These are phyloP conservation scores for Aspergillus wentii DNA, from an alignment of 495 filamentous ascomycete genomes.

Conservation along the genomic window DNA sequence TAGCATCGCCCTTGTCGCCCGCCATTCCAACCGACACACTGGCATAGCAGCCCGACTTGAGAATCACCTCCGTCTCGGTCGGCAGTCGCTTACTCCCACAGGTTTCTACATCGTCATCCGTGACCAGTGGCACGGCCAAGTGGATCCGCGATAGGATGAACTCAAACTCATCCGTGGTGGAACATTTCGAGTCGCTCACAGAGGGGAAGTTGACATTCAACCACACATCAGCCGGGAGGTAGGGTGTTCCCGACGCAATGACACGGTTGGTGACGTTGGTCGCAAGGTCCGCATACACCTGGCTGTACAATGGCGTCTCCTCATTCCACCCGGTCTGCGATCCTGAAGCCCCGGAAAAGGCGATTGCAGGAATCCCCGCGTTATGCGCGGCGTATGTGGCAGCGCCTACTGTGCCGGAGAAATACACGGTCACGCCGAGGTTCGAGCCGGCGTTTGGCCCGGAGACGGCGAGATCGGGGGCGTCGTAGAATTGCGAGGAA, in stretches of 20 bases:
- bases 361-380: constrained; percentile 55
- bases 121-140: constrained; percentile 40
- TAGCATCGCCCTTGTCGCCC: constrained; percentile 51
- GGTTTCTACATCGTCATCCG: constrained; percentile 47
- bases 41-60: constrained; percentile 48
- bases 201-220: constrained; percentile 64
- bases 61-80: constrained; percentile 47
- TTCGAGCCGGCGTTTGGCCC: constrained; percentile 63
- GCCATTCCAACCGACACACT: constrained; percentile 61
- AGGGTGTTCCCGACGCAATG: constrained; percentile 51
- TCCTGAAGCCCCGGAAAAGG: constrained; percentile 53
- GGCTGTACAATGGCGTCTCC: constrained; percentile 43
- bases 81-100: constrained; percentile 54
- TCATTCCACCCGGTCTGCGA: constrained; percentile 48
- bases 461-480: constrained; percentile 55
- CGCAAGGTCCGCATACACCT: constrained; percentile 57
- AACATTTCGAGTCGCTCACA: constrained; percentile 42
- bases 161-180: constrained; percentile 42
- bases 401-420: constrained; percentile 62
- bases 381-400: constrained; percentile 52
- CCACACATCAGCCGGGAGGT: constrained; percentile 52
- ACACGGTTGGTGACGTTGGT: constrained; percentile 50
- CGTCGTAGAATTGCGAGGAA: constrained; percentile 42
- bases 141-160: constrained; percentile 60
- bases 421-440: constrained; percentile 42